Base-by-base conservation (phyloP, 805 yeast genomes). In the Candida pseudofarinosa region DNA sequence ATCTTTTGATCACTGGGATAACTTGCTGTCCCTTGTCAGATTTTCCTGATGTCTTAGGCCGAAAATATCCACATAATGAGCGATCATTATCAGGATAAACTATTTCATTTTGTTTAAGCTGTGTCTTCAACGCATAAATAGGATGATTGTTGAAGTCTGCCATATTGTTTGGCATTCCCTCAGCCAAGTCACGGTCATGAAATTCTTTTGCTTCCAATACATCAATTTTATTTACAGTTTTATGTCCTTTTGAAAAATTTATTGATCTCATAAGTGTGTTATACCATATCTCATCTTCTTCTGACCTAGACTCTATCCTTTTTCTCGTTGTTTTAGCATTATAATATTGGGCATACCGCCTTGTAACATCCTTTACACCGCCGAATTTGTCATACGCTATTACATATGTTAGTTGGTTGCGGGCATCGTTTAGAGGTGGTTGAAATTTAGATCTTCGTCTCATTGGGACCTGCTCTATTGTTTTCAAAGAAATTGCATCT, bases 61-160 rank as follows among this genome's bases (percentile, higher is more conserved):
- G 66, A 20, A 88, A 71, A 23, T 81, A 80, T 0, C 98, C 99
- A 53, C 95, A 83, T 45, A 60, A 60, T 40, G 68, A 62, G 6
- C 60, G 39, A 17, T 80, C 77, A 33, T 74, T 81, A 52, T 72
- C 77, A 0, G 90, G 88, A 41, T 74, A 72, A 3, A 91, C 60
- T 4, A 89, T 72, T 57, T 93, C 96, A 56, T 83, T 85, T 40
- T 77, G 74, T 38, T 76, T 74, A 28, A 93, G 58, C 49, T 89
- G 95, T 3, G 80, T 73, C 58, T 87, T 95, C 12, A 93, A 59
- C 0, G 85, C 93, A 60, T 83, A 93, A 12, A 81, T 62, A 0
- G 99, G 99, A 61, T 93, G 99, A 39, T 82, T 82, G 40, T 81
- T 82, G 59, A 90, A 87, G 51, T 89, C 97, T 40, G 81, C 83